Base-by-base conservation (phyloP, 495 filamentous ascomycete genomes). In the Penicillium macrosclerotiorum region DNA sequence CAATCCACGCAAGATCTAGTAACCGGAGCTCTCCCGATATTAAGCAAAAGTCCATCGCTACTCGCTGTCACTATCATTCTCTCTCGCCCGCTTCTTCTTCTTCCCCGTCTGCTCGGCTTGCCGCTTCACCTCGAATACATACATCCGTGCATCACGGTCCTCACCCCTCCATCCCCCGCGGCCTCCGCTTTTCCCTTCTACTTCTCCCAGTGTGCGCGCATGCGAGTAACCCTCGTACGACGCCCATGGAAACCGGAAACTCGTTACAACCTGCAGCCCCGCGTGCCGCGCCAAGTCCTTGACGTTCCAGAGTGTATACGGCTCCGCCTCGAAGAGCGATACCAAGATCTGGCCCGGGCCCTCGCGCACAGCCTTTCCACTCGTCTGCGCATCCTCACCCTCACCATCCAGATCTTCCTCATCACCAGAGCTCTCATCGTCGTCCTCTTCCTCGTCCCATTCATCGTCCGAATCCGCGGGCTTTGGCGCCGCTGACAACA, bases 271-370 rank as follows among this genome's bases (percentile, higher is more conserved):
- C 37, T 76, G 74, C 37, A 96, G 69, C 16, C 89, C 90, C 6
- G 76, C 74, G 66, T 94, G 88, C 3, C 89, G 73, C 4, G 82
- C 93, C 14, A 98, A 69, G 63, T 95, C 90, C 14, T 82, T 79
- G 24, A 96, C 79, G 64, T 97, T 95, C 93, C 93, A 98, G 8
- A 96, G 74, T 7, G 88, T 90, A 63, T 98, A 98, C 1, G 92
- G 93, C 59, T 92, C 82, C 29, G 85, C 86, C 65, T 96, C 91
- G 60, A 98, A 97, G 4, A 96, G 64, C 2, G 90, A 94, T 1
- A 97, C 82, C 14, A 95, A 59, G 31, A 96, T 85, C 27, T 80
- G 80, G 3, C 89, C 89, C 6, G 66, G 60, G 3, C 60, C 69
- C 8, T 57, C 60, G 24, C 66, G 58, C 0, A 36, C 22, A 35